Percentiles rank a stretch among this genome's conserved stretches.
Evolutionary conservation across 73 alveolate genomes (phyloP).

Genomic region (Paramecium primaurelia): DNA sequence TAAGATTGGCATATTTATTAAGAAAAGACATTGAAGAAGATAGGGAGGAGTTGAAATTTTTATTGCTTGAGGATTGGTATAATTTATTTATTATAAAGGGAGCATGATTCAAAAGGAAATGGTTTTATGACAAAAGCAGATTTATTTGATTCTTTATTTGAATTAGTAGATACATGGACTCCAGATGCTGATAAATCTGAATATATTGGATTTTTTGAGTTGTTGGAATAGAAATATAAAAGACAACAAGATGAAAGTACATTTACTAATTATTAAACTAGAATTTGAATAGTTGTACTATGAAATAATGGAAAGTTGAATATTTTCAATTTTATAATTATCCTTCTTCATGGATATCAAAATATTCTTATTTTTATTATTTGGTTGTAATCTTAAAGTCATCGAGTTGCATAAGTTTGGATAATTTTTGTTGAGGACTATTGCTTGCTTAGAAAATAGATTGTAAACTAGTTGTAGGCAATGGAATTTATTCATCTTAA

Average conservation of each 20-base stretch:
- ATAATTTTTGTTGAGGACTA: background rate
- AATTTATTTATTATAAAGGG: background rate
- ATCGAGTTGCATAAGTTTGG: background rate
- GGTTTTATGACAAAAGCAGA: slow-evolving; percentile 69
- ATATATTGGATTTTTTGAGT: slow-evolving; percentile 72
- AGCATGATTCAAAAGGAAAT: slow-evolving; percentile 65
- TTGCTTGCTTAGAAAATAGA: background rate
- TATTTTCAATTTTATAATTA: slow-evolving; percentile 14
- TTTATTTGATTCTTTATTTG: slow-evolving; percentile 75
- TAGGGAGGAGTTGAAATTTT: slow-evolving; percentile 30
- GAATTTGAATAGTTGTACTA: slow-evolving; percentile 25
- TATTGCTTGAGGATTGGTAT: slow-evolving; percentile 42
- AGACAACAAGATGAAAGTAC: slow-evolving; percentile 32
- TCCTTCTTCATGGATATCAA: background rate
- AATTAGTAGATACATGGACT: slow-evolving; percentile 85
- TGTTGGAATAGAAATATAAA: slow-evolving; percentile 36
- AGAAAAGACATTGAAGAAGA: slow-evolving; percentile 58
- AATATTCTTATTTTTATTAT: background rate
- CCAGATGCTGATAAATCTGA: slow-evolving; percentile 79
- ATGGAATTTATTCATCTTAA: background rate
- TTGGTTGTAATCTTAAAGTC: background rate
- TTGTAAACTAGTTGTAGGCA: background rate
- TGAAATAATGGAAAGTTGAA: background rate
- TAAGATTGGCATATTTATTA: slow-evolving; percentile 47
- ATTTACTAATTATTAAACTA: background rate